Conservation (phyloP, 2,329 filamentous ascomycete genomes). For the Fusarium sp. region DNA sequence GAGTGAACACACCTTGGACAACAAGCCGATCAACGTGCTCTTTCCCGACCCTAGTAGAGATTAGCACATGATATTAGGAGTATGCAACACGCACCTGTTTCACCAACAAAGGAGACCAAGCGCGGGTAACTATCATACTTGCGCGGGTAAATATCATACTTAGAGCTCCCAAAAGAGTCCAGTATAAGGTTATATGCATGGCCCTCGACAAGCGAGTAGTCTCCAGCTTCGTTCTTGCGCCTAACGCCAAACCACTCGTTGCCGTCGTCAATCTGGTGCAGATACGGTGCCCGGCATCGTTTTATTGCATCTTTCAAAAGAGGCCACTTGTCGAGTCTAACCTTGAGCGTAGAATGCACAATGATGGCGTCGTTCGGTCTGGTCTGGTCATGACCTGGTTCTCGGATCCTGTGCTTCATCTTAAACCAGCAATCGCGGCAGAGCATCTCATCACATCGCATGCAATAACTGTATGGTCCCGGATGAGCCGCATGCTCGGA, state of each 20-base stretch:
- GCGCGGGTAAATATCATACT: fast-evolving
- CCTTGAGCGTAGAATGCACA: neutral
- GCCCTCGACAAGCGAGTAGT: neutral
- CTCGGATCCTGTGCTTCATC: fast-evolving
- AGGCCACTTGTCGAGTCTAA: neutral
- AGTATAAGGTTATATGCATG: neutral
- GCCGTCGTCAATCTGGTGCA: neutral
- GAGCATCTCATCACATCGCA: fast-evolving
- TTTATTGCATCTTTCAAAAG: neutral
- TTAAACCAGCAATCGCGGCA: neutral
- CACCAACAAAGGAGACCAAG: neutral
- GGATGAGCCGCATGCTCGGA: fast-evolving
- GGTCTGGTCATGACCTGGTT: fast-evolving
- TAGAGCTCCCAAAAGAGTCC: fast-evolving
- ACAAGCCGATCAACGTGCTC: neutral
- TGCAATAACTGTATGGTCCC: neutral
- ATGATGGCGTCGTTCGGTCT: neutral
- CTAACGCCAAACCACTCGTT: neutral
- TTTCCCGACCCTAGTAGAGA: neutral
- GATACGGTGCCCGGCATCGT: neutral
- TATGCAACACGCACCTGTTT: neutral
- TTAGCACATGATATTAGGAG: neutral
- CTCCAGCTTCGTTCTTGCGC: neutral
- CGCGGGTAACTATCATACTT: fast-evolving
- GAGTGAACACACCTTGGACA: neutral